A percentile compares a stretch with the other conserved stretches of the same genome.
Conservation (phyloP, 2,329 filamentous ascomycete genomes). For the Penicillium sp. region DNA sequence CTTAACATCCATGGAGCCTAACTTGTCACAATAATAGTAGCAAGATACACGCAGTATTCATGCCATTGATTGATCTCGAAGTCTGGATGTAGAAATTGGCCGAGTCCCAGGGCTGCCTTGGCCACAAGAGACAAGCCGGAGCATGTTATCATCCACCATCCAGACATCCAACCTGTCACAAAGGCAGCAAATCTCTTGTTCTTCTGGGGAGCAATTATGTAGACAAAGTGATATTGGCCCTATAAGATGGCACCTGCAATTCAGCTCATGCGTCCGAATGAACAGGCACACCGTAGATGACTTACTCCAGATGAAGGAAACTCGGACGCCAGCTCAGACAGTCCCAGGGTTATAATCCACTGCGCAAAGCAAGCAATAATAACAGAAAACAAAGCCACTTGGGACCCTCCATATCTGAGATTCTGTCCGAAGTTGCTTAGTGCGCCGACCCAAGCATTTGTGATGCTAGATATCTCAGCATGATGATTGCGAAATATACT, state of each 20-base stretch:
- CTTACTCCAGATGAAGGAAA: neutral
- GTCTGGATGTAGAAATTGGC: conserved; percentile 10
- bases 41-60: conserved; percentile 19
- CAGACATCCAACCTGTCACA: conserved; percentile 26
- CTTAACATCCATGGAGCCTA: neutral
- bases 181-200: conserved; percentile 28
- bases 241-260: neutral
- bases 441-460: conserved; percentile 28
- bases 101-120: conserved; percentile 19
- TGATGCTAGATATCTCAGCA: conserved; percentile 15
- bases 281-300: neutral
- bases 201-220: conserved; percentile 25
- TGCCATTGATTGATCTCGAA: conserved; percentile 20
- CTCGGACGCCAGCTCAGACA: neutral
- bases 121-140: conserved; percentile 18
- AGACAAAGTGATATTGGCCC: conserved; percentile 35
- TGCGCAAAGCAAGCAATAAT: conserved; percentile 22
- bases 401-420: conserved; percentile 25
- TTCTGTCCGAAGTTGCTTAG: conserved; percentile 26
- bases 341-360: conserved; percentile 17
- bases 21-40: conserved; percentile 6
- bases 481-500: neutral
- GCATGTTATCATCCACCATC: conserved; percentile 27
- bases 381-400: conserved; percentile 25
- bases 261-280: no score